Base-by-base conservation (phyloP, 257 asterid species). In the Echium plantagineum region DNA sequence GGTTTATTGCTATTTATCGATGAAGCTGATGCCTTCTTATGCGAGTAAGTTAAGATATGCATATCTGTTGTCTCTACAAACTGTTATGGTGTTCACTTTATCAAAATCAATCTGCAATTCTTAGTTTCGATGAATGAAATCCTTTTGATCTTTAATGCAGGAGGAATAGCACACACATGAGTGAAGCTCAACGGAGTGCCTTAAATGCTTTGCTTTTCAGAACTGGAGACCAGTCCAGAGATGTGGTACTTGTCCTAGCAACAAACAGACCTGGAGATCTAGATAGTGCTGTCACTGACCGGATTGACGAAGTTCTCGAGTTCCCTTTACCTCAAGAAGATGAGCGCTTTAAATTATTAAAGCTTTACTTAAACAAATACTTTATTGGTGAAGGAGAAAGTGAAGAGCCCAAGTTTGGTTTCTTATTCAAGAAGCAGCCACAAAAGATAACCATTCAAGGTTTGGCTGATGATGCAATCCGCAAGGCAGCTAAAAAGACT, bases 11-110 rank as follows among this genome's bases (percentile, higher is more conserved):
- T 93, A 58, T 93, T 93, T 75, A 86, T 93, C 59, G 98, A 93
- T 6, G 98, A 93, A 77, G 96, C 98, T 55, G 98, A 93, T 84
- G 98, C 98, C 63, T 93, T 93, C 77, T 71, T 93, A 9, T 93
- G 97, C 90, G 89, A 93, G 98, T 93, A 84, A 84, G 98, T 82
- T 63, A 48, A 52, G 5, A 2, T 12, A 55, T 49, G 20, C 42
- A 19, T 9, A 24, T 1, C 15, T n/a, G 46, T 9, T 35, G 46
- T 35, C 46, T 35, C 46, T 35, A 7, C 12, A 35, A 35, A 35
- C 2, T 35, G 46, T 7, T 35, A 9, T 35, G 46, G 46, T 35
- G 46, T 35, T n/a, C 22, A n/a, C 15, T 19, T 53, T 7, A 53
- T 19, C 26, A 53, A 53, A n/a, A 28, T 56, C 60, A 21, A 2